Conservation (phyloP, 768 basidiomycete species). For the Boletus vermiculosoides region DNA sequence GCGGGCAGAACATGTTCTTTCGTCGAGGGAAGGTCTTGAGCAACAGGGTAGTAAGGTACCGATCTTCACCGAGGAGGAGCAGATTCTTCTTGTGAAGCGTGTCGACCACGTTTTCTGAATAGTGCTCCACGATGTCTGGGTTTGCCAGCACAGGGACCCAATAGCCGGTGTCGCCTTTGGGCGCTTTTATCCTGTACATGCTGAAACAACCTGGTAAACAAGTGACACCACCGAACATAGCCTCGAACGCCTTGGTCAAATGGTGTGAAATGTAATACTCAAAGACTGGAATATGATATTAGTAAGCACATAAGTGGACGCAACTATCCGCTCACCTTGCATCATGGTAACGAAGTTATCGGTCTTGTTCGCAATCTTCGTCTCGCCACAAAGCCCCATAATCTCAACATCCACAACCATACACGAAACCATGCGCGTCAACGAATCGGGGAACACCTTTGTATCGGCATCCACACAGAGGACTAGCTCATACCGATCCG, state of each 20-base stretch:
- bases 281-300: conserved; percentile 61
- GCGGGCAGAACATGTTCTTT: conserved; percentile 98
- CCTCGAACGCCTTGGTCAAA: conserved; percentile 98
- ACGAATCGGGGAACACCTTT: conserved; percentile 97
- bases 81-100: conserved; percentile 99
- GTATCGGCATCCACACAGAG: conserved; percentile 98
- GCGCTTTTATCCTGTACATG: conserved; percentile 99
- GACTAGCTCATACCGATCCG: conserved; percentile 93
- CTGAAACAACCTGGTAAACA: conserved; percentile 99
- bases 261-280: conserved; percentile 99
- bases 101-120: conserved; percentile 99
- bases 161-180: conserved; percentile 93
- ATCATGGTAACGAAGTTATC: conserved; percentile 99
- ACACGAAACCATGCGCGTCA: conserved; percentile 93
- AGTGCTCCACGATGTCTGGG: conserved; percentile 97
- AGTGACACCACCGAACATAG: conserved; percentile 99
- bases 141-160: conserved; percentile 99
- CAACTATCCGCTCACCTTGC: conserved; percentile 71
- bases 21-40: conserved; percentile 99
- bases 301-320: conserved; percentile 3
- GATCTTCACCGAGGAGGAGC: conserved; percentile 96
- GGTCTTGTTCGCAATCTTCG: conserved; percentile 98
- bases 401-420: conserved; percentile 98
- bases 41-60: conserved; percentile 95
- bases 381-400: conserved; percentile 99